Evolutionary conservation across 2,329 filamentous ascomycete species (phyloP), one percentile per base, ranked within the genome.

Genomic region (Coniochaeta sp.): DNA sequence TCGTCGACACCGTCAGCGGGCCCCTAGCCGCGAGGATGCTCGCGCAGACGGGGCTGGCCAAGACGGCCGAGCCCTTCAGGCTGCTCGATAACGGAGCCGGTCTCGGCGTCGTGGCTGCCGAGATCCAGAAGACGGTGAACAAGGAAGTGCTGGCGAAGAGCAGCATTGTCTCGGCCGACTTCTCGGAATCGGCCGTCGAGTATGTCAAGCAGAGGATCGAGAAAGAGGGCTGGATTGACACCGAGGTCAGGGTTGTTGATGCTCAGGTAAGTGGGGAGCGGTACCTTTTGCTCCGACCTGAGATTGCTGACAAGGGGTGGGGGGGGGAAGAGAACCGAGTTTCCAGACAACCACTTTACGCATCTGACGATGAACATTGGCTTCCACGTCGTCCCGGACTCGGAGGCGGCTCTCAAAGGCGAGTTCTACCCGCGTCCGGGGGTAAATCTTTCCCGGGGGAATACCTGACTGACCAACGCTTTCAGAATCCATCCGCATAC

Each of bases 401-500:
- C 69, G 1, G 60, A 68, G 36, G 63, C 62, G 2, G 67, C 68
- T 1, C 42, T 71, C 5, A 63, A 67, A 60, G 69, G 68, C 69
- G 58, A 54, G 38, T 40, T 8, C 24, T 36, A 16, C 14, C 14
- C 24, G n/a, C 24, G 8, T 17, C 4, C 22, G 7, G 7, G 24
- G 12, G 6, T 4, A 47, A n/a, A n/a, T n/a, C n/a, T 17, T n/a
- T 22, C 12, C 7, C n/a, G n/a, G n/a, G 9, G 26, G 10, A 19
- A 16, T 17, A 4, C 10, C 4, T 17, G 8, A 28, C 56, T 55
- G 34, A 59, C 10, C 38, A 14, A 17, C 12, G 75, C n/a, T n/a
- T n/a, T n/a, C 79, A 64, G 86, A 89, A 65, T 77, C 77, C 9
- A 75, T 86, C 58, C 81, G 86, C 9, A 75, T 88, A 19, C 73